Base-by-base conservation (phyloP, 2,329 filamentous ascomycete species). In the Trichoderma sp. region DNA sequence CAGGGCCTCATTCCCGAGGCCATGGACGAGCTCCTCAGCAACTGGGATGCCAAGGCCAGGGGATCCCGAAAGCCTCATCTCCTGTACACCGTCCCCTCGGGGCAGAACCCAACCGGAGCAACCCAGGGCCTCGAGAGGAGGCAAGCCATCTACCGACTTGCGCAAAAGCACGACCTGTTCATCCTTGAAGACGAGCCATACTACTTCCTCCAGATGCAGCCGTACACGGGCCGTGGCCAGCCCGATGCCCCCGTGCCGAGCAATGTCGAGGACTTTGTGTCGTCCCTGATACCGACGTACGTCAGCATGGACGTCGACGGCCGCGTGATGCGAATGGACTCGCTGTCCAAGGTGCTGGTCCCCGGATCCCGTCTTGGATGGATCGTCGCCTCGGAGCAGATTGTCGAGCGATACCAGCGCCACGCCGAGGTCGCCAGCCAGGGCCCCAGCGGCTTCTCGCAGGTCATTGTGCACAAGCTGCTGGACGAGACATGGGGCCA, bases 401-500 rank as follows among this genome's bases (percentile, higher is more conserved):
- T 99, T 66, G 80, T 96, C 65, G 91, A 96, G 76, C 85, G 90
- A 45, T 97, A 92, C 77, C 82, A 89, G 68, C 89, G 90, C 51
- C 92, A 96, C 77, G 88, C 89, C 69, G 95, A 99, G 77, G 87
- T 90, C 24, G 90, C 88, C 45, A 92, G 88, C 52, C 95, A 99
- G 74, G 92, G 91, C 19, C 93, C 95, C 0, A 89, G 87, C 64
- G 95, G 95, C 50, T 85, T 97, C 72, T 88, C 90, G 0, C 94
- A 98, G 79, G 81, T 95, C 24, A 82, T 94, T 9, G 79, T 98
- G 63, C 93, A 91, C 80, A 96, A 96, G 79, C 82, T 99, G 24
- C 82, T 99, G 2, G 95, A 99, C 69, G 92, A 97, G 77, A 88
- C 89, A 57, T 99, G 95, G 95, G 95, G 94, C 26, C 95, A 99